Conservation (phyloP, 2,329 filamentous ascomycete genomes). For the Aspergillus tamarii region DNA sequence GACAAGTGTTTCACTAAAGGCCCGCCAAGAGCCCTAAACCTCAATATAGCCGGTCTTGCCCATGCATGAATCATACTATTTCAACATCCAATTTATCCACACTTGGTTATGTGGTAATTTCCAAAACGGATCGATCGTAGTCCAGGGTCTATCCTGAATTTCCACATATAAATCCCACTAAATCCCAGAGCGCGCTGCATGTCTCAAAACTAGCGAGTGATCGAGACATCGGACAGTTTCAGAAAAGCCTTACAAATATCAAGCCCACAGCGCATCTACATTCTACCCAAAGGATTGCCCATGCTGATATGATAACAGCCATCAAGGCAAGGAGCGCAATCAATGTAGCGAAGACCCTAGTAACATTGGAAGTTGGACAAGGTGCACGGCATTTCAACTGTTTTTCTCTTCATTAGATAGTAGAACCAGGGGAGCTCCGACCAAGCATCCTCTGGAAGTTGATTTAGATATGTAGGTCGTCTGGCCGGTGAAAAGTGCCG, state of each 20-base stretch:
- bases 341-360: not conserved
- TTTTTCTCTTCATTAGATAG: conserved; percentile 42
- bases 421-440: conserved; percentile 36
- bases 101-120: not conserved
- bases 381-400: conserved; percentile 38
- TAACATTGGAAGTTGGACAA: conserved; percentile 13
- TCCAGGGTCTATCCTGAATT: not conserved
- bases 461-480: conserved; percentile 36
- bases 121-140: not conserved
- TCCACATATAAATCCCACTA: not conserved
- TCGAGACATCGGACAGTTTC: not conserved
- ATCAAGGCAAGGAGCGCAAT: conserved; percentile 5
- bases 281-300: not conserved
- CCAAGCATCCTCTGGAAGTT: conserved; percentile 30
- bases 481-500: conserved; percentile 25
- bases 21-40: conserved; percentile 14
- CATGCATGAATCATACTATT: conserved; percentile 7
- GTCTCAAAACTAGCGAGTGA: not conserved
- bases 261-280: not conserved
- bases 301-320: not conserved
- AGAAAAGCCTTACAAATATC: conserved; percentile 4
- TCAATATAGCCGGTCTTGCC: conserved; percentile 11
- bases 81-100: not conserved
- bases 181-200: not conserved
- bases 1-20: conserved; percentile 15